These are phyloP conservation scores for Bidens hawaiensis DNA, from an alignment of 140 eudicot species.

Conservation along the genomic window DNA sequence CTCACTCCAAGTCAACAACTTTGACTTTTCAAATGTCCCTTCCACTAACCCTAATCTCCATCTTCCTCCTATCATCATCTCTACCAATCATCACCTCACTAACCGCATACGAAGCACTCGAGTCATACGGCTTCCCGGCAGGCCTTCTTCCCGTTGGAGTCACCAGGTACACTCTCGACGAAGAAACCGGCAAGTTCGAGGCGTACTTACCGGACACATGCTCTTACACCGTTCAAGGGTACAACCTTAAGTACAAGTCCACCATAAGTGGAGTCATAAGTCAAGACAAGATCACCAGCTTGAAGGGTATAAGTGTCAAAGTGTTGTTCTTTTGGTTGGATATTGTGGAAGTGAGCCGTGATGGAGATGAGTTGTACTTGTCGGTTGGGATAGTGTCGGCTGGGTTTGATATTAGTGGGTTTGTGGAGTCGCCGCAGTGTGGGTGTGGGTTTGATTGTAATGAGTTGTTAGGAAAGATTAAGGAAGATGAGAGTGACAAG, in stretches of 20 bases:
- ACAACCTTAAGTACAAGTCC: conserved; percentile 59
- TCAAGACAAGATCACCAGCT: conserved; percentile 39
- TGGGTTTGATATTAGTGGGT: conserved; percentile 46
- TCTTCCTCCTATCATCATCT: conserved; percentile 17
- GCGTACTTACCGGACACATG: conserved; percentile 52
- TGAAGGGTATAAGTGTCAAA: conserved; percentile 66
- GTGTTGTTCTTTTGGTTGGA: conserved; percentile 65
- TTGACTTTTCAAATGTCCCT: conserved; percentile 15
- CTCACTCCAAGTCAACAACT: conserved; percentile 15
- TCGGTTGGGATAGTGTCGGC: conserved; percentile 85
- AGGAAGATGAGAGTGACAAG: not conserved
- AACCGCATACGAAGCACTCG: conserved; percentile 51
- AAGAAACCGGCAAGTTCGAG: conserved; percentile 53
- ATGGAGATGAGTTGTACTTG: conserved; percentile 49
- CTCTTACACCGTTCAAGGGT: conserved; percentile 64
- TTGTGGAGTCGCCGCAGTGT: conserved; percentile 66
- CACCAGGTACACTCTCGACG: conserved; percentile 56
- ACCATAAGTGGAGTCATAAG: conserved; percentile 52
- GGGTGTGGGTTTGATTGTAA: conserved; percentile 84
- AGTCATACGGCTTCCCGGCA: conserved; percentile 55
- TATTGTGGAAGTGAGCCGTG: conserved; percentile 70
- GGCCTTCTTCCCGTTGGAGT: conserved; percentile 78
- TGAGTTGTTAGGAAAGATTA: not conserved
- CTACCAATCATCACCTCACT: not conserved
- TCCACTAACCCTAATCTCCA: conserved; percentile 4